Base-by-base conservation (phyloP, 1,284 basidiomycete species). In the Puccinia polysora region DNA sequence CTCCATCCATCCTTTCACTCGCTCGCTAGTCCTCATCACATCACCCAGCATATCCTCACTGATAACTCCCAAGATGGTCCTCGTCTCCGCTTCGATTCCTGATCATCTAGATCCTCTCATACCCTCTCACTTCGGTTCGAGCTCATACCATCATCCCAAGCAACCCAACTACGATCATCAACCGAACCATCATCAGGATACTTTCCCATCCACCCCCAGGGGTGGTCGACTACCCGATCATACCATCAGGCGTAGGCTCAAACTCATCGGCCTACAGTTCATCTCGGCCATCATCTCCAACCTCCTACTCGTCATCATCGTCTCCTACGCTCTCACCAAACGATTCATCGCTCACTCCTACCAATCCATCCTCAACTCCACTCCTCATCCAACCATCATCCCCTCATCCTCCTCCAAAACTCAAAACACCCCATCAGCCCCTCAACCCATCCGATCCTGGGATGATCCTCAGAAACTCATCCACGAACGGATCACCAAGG, bases 401-500 rank as follows among this genome's bases (percentile, higher is more conserved):
- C 10, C 20, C n/a, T 10, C 30, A 34, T 20, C 10, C 25, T 34
- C 25, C 2, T 10, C 25, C 36, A 45, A 15, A 59, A 59, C 36
- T 14, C 18, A n/a, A 53, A 28, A 36, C 34, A 38, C 32, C 34
- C 5, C 32, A 10, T 1, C 4, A 58, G 47, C 36, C 6, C 36
- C 5, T 18, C n/a, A 14, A 47, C 28, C 15, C 25, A 23, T 25
- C 0, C 81, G 82, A 43, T 78, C 78, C 3, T 86, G 85, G 85
- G 85, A 86, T 75, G 80, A 84, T 58, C 80, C 81, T 4, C 76
- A 77, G 45, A 80, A 82, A 65, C 85, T 83, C 82, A 78, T 78
- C 71, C 80, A 81, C 52, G 82, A 84, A 73, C 81, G 82, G 73
- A 80, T 85, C 40, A 81, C 81, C 73, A 85, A 84, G 74, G 84